Base-by-base conservation (phyloP, 2,329 filamentous ascomycete genomes). In the Penicillium griseofulvum region DNA sequence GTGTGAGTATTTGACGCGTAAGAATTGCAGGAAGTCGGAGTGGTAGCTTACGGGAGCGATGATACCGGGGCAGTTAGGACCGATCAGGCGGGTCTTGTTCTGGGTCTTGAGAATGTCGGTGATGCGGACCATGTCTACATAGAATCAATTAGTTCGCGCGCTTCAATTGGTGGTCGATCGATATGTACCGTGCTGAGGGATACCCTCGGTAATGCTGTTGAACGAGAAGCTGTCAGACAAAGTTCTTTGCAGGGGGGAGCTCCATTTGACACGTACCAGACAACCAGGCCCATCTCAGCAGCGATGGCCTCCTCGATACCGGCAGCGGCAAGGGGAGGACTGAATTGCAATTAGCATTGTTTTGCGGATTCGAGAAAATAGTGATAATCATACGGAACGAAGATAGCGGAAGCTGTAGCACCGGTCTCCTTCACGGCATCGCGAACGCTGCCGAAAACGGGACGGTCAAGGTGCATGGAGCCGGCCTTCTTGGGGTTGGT, bases 401-500 rank as follows among this genome's bases (percentile, higher is more conserved):
- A 97, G 80, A 97, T 91, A 67, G 91, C 92, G 49, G 91, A 95
- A 63, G 94, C 93, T 63, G 84, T 92, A 63, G 94, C 93, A 71
- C 91, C 90, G 49, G 91, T 95, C 78, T 91, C 80, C 83, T 92
- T 94, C 64, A 96, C 86, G 62, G 90, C 94, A 52, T 99, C 91
- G 67, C 80, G 79, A 66, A 99, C 94, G 68, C 84, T 93, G 70
- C 86, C 89, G 79, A 97, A 99, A 71, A 99, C 94, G 57, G 94
- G 94, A 67, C 89, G 88, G 74, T 87, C 91, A 61, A 99, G 86
- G 78, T 99, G 94, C 74, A 86, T 87, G 70, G 85, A 80, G 72
- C 94, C 94, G 65, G 94, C 94, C 83, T 99, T 99, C 85, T 96
- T 97, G 74, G 94, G 94, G 82, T 97, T 97, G 72, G 93, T 97